Conservation (phyloP, 2,329 filamentous ascomycete genomes). For the Magnaporthiopsis rhizophila region DNA sequence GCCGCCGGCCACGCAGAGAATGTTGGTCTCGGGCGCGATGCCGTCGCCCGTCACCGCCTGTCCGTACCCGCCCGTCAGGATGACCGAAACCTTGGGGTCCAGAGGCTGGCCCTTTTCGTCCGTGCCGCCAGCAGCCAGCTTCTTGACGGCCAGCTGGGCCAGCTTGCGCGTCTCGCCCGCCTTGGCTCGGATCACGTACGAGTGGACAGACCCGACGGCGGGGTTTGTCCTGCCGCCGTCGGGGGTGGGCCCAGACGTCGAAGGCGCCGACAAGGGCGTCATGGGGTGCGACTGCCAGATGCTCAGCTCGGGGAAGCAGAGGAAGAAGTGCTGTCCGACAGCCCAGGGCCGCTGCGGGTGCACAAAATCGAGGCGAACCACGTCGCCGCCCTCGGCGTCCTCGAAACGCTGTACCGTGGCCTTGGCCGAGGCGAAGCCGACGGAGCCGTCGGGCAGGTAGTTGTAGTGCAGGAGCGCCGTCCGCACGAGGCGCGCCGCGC, state of each 20-base stretch:
- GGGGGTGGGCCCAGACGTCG: conserved; percentile 17
- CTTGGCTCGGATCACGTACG: conserved; percentile 51
- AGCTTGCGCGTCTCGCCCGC: conserved; percentile 52
- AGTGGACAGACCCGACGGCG: conserved; percentile 27
- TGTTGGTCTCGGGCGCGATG: conserved; percentile 33
- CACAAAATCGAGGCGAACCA: conserved; percentile 58
- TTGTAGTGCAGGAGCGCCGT: conserved; percentile 54
- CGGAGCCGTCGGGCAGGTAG: conserved; percentile 21
- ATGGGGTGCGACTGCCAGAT: conserved; percentile 70
- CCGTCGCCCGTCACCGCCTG: conserved; percentile 27
- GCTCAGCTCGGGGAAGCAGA: conserved; percentile 57
- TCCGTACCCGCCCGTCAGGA: conserved; percentile 59
- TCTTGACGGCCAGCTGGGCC: conserved; percentile 33
- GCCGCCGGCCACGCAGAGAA: conserved; percentile 49
- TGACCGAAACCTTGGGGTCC: conserved; percentile 39
- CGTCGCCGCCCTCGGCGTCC: conserved; percentile 48
- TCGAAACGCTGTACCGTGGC: conserved; percentile 45
- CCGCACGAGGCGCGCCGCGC: conserved; percentile 48
- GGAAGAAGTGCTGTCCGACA: conserved; percentile 63
- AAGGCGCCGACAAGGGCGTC: conserved; percentile 50
- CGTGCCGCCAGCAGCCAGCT: conserved; percentile 20
- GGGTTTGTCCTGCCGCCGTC: conserved; percentile 25
- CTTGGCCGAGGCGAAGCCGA: conserved; percentile 30
- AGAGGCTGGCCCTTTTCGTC: conserved; percentile 6
- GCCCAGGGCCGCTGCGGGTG: conserved; percentile 54